phyloP scores from a whole-genome alignment of 2,329 filamentous ascomycete genomes.

The Colletotrichum chlorophyti region DNA sequence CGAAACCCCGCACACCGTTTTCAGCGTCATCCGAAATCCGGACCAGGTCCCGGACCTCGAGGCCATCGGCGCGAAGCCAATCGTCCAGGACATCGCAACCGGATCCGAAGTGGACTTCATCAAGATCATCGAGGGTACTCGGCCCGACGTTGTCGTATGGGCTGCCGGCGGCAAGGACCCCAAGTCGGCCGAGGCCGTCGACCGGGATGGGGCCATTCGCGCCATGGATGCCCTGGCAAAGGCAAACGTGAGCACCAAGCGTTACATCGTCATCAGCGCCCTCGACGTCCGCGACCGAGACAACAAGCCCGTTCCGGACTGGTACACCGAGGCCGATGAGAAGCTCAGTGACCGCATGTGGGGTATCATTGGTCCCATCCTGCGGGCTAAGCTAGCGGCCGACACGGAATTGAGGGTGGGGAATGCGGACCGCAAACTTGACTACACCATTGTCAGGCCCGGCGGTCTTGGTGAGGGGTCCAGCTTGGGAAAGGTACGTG shows the following conservation, averaged over 20 bases:
- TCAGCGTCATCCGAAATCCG: constrained; percentile 37
- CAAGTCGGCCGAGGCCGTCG: constrained; percentile 49
- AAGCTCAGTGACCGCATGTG: constrained; percentile 44
- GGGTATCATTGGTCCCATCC: constrained; percentile 45
- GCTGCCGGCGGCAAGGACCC: constrained; percentile 40
- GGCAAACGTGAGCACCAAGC: constrained; percentile 42
- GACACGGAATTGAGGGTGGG: constrained; percentile 45
- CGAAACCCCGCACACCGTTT: constrained; percentile 31
- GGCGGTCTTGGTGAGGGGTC: constrained; percentile 46
- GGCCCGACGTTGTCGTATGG: constrained; percentile 42
- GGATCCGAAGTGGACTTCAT: constrained; percentile 44
- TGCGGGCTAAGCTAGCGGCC: constrained; percentile 49
- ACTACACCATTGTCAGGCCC: constrained; percentile 53
- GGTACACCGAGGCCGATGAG: constrained; percentile 48
- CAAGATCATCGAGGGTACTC: constrained; percentile 39
- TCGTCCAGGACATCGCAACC: constrained; percentile 50
- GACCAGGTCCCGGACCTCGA: constrained; percentile 43
- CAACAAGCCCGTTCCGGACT: constrained; percentile 43
- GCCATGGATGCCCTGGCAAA: constrained; percentile 51
- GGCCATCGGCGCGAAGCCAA: constrained; percentile 47
- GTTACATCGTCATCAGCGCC: constrained; percentile 54
- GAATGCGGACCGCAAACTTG: constrained; percentile 44
- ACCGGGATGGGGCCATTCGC: constrained; percentile 51
- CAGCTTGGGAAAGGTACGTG: constrained; percentile 44
- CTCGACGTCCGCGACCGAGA: constrained; percentile 50